phyloP scores from a whole-genome alignment of 768 basidiomycete genomes.

The Xanthoconium stramineum region DNA sequence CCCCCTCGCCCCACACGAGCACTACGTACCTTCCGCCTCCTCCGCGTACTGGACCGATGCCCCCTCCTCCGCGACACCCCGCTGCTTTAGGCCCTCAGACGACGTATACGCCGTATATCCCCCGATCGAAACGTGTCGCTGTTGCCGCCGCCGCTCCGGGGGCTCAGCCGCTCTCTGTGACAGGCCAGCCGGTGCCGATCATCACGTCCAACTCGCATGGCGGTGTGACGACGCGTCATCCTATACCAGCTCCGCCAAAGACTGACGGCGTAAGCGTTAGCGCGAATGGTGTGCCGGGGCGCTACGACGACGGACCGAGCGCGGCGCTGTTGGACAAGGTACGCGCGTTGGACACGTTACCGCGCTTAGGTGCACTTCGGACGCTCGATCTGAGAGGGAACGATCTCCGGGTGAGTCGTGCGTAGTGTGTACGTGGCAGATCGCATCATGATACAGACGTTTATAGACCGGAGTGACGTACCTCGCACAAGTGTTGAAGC shows the following conservation, averaged over 20 bases:
- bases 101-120: conserved; percentile 83
- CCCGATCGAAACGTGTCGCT: conserved; percentile 50
- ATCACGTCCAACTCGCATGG: conserved; percentile 64
- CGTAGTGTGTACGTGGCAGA: background rate
- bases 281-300: conserved; percentile 5
- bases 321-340: conserved; percentile 85
- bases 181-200: conserved; percentile 56
- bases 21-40: conserved; percentile 19
- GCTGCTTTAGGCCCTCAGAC: conserved; percentile 51
- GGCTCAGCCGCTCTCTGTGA: conserved; percentile 40
- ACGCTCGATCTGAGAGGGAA: conserved; percentile 92
- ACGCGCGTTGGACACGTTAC: conserved; percentile 82
- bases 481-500: conserved; percentile 92
- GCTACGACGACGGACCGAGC: conserved; percentile 50
- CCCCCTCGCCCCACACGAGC: conserved; percentile 32
- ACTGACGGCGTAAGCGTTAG: background rate
- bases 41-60: conserved; percentile 37
- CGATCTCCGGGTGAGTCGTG: conserved; percentile 75
- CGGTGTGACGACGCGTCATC: conserved; percentile 48
- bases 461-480: conserved; percentile 74
- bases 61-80: conserved; percentile 51
- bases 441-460: background rate
- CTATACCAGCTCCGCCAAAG: conserved; percentile 8
- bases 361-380: conserved; percentile 78
- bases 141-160: too few species aligned